These are phyloP conservation scores for Limnanthes douglasii DNA, from an alignment of 345 rosid species.

Conservation along the genomic window DNA sequence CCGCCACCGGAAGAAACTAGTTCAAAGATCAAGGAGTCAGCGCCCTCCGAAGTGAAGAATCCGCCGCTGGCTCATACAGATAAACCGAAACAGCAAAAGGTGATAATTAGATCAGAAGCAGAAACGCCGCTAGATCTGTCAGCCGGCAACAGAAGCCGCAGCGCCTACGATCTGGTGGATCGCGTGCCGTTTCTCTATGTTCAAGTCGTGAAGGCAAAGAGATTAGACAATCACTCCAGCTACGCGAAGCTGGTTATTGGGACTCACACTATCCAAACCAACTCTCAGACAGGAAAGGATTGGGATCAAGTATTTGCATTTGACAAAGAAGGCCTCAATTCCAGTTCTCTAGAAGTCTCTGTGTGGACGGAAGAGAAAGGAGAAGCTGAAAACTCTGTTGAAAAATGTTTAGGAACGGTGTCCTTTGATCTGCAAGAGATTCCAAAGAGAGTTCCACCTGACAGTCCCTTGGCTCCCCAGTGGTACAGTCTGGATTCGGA, in stretches of 20 bases:
- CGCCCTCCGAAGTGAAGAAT: slow-evolving; percentile 20
- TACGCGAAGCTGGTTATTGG: slow-evolving; percentile 75
- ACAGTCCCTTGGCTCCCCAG: slow-evolving; percentile 87
- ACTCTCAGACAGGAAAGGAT: slow-evolving; percentile 40
- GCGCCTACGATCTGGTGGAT: slow-evolving; percentile 67
- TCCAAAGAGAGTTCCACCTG: slow-evolving; percentile 78
- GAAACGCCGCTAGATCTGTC: slow-evolving; percentile 46
- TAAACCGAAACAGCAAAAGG: slow-evolving; percentile 20
- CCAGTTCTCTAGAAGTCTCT: slow-evolving; percentile 56
- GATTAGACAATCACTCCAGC: slow-evolving; percentile 21
- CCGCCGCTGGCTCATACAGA: slow-evolving; percentile 33
- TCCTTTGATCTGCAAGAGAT: slow-evolving; percentile 84
- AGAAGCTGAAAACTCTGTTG: slow-evolving; percentile 32
- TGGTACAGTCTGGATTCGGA: slow-evolving; percentile 85
- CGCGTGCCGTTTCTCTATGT: slow-evolving; percentile 74
- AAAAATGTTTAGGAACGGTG: slow-evolving; percentile 65
- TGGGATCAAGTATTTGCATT: slow-evolving; percentile 93
- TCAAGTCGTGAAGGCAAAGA: slow-evolving; percentile 59
- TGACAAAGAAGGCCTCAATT: slow-evolving; percentile 67
- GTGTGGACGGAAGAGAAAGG: slow-evolving; percentile 63
- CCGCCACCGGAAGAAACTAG: slow-evolving; percentile 9
- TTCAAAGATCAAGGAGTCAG: slow-evolving; percentile 8
- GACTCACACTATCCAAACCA: slow-evolving; percentile 66
- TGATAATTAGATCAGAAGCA: slow-evolving; percentile 9
- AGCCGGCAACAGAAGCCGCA: slow-evolving; percentile 31